A percentile compares a stretch with the other conserved stretches of the same genome.
Conservation (phyloP, 805 yeast species). For the Blastobotrys peoriensis region DNA sequence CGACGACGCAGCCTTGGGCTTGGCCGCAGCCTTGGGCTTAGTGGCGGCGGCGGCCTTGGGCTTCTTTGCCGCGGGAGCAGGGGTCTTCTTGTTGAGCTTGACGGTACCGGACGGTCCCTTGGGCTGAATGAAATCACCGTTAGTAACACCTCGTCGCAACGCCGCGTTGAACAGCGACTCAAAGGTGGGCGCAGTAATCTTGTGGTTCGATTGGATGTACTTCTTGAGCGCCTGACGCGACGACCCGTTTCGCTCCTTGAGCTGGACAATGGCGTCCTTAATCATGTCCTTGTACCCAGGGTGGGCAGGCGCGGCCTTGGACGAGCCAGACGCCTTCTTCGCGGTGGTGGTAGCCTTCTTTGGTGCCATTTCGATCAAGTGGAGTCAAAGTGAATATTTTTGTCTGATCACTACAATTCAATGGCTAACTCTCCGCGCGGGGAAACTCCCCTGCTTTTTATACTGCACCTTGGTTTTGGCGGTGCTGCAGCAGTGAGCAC, state of each 20-base stretch:
- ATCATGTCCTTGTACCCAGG: constrained; percentile 49
- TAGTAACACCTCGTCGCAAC: constrained; percentile 69
- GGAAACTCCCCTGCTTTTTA: background rate
- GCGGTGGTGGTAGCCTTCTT: constrained; percentile 16
- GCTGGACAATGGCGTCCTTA: constrained; percentile 58
- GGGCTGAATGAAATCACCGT: constrained; percentile 76
- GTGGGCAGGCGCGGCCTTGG: constrained; percentile 26
- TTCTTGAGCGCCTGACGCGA: constrained; percentile 87
- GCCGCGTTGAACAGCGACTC: constrained; percentile 73
- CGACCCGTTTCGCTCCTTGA: constrained; percentile 72
- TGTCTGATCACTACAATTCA: no score
- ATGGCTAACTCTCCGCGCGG: background rate
- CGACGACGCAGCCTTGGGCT: constrained; percentile 15
- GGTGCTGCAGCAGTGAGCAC: background rate
- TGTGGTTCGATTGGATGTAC: constrained; percentile 60
- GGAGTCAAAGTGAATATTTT: no score
- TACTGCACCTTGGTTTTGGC: no score
- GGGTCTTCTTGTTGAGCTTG: constrained; percentile 49
- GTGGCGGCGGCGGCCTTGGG: constrained; percentile 16
- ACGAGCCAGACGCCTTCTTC: constrained; percentile 15
- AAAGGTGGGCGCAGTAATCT: constrained; percentile 56
- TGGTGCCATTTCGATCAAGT: constrained; percentile 16
- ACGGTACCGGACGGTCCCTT: constrained; percentile 88
- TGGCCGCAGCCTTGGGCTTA: constrained; percentile 27
- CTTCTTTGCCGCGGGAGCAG: constrained; percentile 21